Percentiles rank a stretch among this genome's conserved stretches.
Conservation (phyloP, 2,329 filamentous ascomycete genomes). For the Cephalotrichum gorgonifer region DNA sequence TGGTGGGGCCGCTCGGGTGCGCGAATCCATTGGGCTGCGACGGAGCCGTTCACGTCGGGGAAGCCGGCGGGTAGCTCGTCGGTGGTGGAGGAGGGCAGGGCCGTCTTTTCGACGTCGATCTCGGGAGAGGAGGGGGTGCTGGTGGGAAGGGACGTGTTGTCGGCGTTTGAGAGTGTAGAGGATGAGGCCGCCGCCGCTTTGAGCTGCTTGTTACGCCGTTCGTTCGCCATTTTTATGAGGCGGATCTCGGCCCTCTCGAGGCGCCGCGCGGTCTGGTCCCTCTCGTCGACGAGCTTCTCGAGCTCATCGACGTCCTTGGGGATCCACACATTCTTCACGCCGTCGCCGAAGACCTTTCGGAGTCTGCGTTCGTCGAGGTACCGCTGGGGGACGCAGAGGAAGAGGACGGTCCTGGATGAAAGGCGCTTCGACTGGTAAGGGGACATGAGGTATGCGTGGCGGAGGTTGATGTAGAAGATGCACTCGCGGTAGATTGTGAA, state of each 20-base stretch:
- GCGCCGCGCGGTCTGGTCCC: constrained; percentile 64
- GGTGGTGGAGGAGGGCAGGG: background rate
- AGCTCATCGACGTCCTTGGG: constrained; percentile 62
- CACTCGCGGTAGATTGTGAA: constrained; percentile 83
- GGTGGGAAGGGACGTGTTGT: background rate
- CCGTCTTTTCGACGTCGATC: background rate
- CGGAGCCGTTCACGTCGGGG: constrained; percentile 31
- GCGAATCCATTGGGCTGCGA: constrained; percentile 66
- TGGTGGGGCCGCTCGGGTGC: constrained; percentile 69
- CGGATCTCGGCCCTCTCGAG: constrained; percentile 77
- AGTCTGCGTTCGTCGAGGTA: constrained; percentile 68
- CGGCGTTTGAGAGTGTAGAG: too few relatives aligned
- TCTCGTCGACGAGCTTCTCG: constrained; percentile 66
- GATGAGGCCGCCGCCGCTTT: constrained; percentile 4
- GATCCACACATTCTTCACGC: constrained; percentile 78
- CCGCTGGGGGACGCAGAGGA: constrained; percentile 70
- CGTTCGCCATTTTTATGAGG: constrained; percentile 65
- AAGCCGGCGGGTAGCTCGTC: constrained; percentile 12
- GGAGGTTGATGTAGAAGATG: constrained; percentile 87
- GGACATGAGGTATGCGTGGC: constrained; percentile 86
- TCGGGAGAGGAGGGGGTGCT: too few relatives aligned
- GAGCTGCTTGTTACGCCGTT: constrained; percentile 41
- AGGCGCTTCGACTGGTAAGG: constrained; percentile 74
- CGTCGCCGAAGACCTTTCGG: constrained; percentile 64
- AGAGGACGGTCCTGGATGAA: constrained; percentile 87